Evolutionary conservation across 495 filamentous ascomycete species (phyloP), one percentile per base, ranked within the genome.

Genomic region (Staphylotrichum longicolle): DNA sequence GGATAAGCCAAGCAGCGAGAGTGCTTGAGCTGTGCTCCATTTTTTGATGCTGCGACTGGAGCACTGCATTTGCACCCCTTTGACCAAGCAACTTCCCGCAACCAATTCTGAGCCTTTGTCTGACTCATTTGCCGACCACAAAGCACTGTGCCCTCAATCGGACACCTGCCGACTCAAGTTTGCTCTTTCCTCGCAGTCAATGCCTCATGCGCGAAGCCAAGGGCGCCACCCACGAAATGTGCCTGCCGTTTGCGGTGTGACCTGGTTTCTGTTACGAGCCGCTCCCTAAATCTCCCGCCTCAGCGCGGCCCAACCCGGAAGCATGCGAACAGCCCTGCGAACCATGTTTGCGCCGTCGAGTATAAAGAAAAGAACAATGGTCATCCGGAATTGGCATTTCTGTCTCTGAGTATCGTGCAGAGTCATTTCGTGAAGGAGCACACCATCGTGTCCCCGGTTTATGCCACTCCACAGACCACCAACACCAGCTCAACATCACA

Each of bases 211-310:
- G 33, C 34, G 20, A 40, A 52, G 30, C 40, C 49, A 45, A 52
- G 39, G 11, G 37, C 48, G 47, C 49, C 48, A 49, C 57, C 4
- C 6, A 11, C 56, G 27, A 49, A 8, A 9, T 7, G 44, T 33
- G 37, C 20, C 37, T 50, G 30, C 57, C 47, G 57, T 10, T 60
- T 60, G 39, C 57, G 48, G 57, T 58, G 27, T 7, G 53, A 15
- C 6, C 39, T 44, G 7, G 14, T n/a, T 39, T 14, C 14, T 3
- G 10, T 47, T 20, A 40, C 34, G 40, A 41, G 20, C 0, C 3
- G 6, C 47, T 6, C 40, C 50, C 50, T 54, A 30, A 47, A 47
- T 20, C 14, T 60, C 11, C 58, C 48, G 49, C 30, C 37, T 20
- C 39, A 53, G 14, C n/a, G 30, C 40, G 48, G 49, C 35, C n/a